phyloP scores from a whole-genome alignment of 352 stramenopile species.

The Pythium phragmiticola region DNA sequence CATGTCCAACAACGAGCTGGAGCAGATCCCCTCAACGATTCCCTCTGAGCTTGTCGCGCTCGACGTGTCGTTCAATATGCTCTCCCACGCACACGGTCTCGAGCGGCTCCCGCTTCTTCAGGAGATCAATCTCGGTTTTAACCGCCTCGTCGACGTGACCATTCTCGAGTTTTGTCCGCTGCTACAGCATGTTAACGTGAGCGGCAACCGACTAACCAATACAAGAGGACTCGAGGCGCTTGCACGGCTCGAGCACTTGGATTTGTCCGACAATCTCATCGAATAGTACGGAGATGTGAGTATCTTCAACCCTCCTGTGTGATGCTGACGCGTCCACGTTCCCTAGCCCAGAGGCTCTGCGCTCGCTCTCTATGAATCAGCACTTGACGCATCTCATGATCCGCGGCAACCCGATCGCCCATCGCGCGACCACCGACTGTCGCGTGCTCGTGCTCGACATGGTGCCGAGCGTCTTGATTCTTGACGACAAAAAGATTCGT shows the following conservation, averaged over 20 bases:
- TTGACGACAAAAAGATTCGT: conserved; percentile 79
- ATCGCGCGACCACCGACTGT: conserved; percentile 46
- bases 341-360: conserved; percentile 57
- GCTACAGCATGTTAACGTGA: conserved; percentile 61
- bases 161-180: conserved; percentile 63
- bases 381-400: conserved; percentile 68
- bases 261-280: conserved; percentile 78
- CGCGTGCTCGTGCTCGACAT: conserved; percentile 72
- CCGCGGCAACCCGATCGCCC: conserved; percentile 63
- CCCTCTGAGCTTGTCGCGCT: conserved; percentile 44
- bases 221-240: conserved; percentile 73
- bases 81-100: conserved; percentile 43
- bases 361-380: conserved; percentile 61
- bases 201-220: conserved; percentile 62
- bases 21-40: conserved; percentile 53
- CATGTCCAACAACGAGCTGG: conserved; percentile 77
- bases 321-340: neutral
- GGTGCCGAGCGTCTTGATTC: conserved; percentile 66
- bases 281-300: conserved; percentile 38
- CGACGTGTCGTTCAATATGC: conserved; percentile 72
- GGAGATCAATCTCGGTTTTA: conserved; percentile 70
- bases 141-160: conserved; percentile 56
- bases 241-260: conserved; percentile 50
- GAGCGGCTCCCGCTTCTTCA: conserved; percentile 64
- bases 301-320: too few relatives aligned